phyloP scores from a whole-genome alignment of 2,329 filamentous ascomycete genomes.

The Fusarium equiseti region DNA sequence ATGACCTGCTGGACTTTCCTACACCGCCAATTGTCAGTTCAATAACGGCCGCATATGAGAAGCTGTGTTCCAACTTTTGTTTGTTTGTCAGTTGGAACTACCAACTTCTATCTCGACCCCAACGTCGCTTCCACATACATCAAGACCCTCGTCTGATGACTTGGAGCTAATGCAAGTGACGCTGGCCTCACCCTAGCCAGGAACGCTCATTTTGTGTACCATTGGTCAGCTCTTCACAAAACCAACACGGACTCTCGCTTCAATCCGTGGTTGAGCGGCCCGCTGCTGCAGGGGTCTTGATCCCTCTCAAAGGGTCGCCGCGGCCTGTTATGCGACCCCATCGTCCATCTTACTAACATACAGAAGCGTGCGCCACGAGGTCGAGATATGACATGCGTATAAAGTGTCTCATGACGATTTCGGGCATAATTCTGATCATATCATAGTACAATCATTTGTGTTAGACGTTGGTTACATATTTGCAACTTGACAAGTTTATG shows the following conservation, averaged over 20 bases:
- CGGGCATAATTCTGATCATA: not conserved
- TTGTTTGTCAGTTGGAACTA: not conserved
- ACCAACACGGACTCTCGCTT: slow-evolving; percentile 32
- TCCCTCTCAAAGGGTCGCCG: slow-evolving; percentile 33
- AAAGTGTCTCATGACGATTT: slow-evolving; percentile 10
- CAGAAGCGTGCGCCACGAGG: slow-evolving; percentile 24
- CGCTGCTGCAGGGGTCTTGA: slow-evolving; percentile 45
- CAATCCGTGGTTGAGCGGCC: slow-evolving; percentile 44
- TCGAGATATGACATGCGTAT: slow-evolving; percentile 21
- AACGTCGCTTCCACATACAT: slow-evolving; percentile 18
- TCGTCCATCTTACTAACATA: slow-evolving; percentile 18
- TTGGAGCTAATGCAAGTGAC: slow-evolving; percentile 47
- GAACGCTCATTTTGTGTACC: slow-evolving; percentile 23
- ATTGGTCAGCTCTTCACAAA: slow-evolving; percentile 42
- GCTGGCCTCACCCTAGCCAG: slow-evolving; percentile 45
- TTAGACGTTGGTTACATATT: not conserved
- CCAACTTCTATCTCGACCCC: not conserved
- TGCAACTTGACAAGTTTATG: not conserved
- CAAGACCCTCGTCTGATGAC: slow-evolving; percentile 37
- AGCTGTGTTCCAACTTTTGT: not conserved
- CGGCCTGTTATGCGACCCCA: slow-evolving; percentile 43
- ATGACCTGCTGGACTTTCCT: not conserved
- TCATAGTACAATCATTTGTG: not conserved
- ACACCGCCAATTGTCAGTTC: not conserved
- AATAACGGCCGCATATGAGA: not conserved